Conservation (phyloP, 192 early-diverging fungal genomes). For the Backusella mclennaniae region DNA sequence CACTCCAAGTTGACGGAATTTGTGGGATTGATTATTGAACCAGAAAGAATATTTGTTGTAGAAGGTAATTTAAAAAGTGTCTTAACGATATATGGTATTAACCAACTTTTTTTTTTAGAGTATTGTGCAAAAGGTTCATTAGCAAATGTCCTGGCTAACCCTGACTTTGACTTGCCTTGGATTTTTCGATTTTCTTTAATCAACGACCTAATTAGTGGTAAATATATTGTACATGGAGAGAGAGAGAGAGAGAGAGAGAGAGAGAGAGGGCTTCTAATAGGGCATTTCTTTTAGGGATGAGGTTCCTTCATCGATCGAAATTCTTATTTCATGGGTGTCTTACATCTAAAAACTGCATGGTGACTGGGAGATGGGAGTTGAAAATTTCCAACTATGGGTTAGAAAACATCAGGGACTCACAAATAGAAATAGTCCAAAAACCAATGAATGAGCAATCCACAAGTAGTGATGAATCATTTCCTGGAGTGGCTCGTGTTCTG, state of each 20-base stretch:
- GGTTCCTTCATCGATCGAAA: slow-evolving; percentile 46
- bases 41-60: slow-evolving; percentile 38
- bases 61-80: slow-evolving; percentile 29
- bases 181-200: slow-evolving; percentile 47
- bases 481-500: not conserved
- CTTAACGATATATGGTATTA: not conserved
- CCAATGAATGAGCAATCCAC: not conserved
- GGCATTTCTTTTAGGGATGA: slow-evolving; percentile 30
- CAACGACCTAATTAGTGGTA: slow-evolving; percentile 36
- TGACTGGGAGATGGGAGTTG: slow-evolving; percentile 44
- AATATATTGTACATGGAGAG: not conserved
- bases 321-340: slow-evolving; percentile 40
- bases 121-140: slow-evolving; percentile 42
- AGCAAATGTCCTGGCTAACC: slow-evolving; percentile 37
- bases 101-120: slow-evolving; percentile 21
- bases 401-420: slow-evolving; percentile 30
- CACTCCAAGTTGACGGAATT: slow-evolving; percentile 45
- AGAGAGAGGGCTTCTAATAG: not conserved
- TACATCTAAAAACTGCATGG: slow-evolving; percentile 39
- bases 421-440: slow-evolving; percentile 8
- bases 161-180: slow-evolving; percentile 43
- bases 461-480: not conserved
- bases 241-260: too few relatives aligned
- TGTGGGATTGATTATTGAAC: slow-evolving; percentile 35
- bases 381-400: slow-evolving; percentile 46